Base-by-base conservation (phyloP, 495 filamentous ascomycete species). In the Tetracladium setigerum region DNA sequence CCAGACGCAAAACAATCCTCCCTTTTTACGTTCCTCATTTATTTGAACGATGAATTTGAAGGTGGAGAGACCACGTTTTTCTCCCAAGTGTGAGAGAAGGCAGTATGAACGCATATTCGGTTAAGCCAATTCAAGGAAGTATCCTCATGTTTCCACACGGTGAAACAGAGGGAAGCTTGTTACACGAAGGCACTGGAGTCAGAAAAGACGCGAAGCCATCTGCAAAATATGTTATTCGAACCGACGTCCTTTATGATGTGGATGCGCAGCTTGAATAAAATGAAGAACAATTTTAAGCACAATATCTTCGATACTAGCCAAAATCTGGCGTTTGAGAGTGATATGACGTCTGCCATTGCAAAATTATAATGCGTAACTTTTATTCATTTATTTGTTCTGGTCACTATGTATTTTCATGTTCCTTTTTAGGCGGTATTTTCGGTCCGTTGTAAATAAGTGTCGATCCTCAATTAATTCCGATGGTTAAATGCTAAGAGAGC, bases 11-110 rank as follows among this genome's bases (percentile, higher is more conserved):
- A 67, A 47, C 71, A 74, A 52, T 72, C 67, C 30, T 69, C 65
- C 2, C 50, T 72, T 14, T 72, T 72, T 22, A 74, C 71, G 2
- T 72, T 74, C 55, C 52, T 74, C n/a, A 65, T 74, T 4, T 74
- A 74, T 44, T 50, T 74, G 18, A 74, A 73, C 38, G 71, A 74
- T 39, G 71, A 74, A 42, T 74, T 74, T 38, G 64, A 70, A 46
- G 68, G 61, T 18, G 71, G 71, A 30, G 70, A 74, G 52, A 74
- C 71, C 0, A 74, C 69, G 2, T 74, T 69, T 53, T 74, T 74
- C 30, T 71, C 3, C 70, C 71, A 4, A 61, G 61, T 24, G 61
- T 58, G 10, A 53, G 55, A 31, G 70, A 74, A 45, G 71, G 71
- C 4, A 56, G 40, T 15, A 56, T 74, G 52, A 71, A 73, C 58